Conservation (phyloP, 2,329 filamentous ascomycete genomes). For the Bipolaris bicolor region DNA sequence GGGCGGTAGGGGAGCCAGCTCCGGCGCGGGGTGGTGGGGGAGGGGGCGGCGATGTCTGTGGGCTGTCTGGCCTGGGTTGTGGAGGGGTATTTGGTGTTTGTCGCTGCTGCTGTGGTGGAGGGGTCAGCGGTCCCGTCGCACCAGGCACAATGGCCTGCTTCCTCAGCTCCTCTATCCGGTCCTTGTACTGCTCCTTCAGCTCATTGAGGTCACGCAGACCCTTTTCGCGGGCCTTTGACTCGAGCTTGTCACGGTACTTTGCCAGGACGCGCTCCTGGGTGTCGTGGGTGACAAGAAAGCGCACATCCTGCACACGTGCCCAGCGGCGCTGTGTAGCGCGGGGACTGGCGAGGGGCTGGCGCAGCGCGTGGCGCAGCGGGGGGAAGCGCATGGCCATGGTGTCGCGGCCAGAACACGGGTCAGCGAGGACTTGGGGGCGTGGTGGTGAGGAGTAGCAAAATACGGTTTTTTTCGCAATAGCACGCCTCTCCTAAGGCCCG, state of each 20-base stretch:
- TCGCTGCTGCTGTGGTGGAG: constrained; percentile 1
- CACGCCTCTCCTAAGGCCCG: no score
- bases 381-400: constrained; percentile 34
- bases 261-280: constrained; percentile 72
- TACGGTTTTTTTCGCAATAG: no score
- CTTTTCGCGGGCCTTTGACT: constrained; percentile 76
- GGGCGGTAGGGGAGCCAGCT: constrained; percentile 37
- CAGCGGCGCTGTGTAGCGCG: constrained; percentile 71
- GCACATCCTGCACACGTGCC: constrained; percentile 91
- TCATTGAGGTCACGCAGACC: constrained; percentile 73
- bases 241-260: constrained; percentile 86
- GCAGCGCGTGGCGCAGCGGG: constrained; percentile 39
- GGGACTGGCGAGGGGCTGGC: constrained; percentile 38
- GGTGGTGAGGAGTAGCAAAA: no score
- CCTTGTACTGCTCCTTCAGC: constrained; percentile 81
- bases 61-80: constrained; percentile 20
- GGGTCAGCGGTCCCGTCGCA: constrained; percentile 53
- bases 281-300: constrained; percentile 82
- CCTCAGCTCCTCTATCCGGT: constrained; percentile 77
- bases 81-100: constrained; percentile 23
- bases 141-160: constrained; percentile 67
- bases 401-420: neutral
- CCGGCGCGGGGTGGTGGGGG: constrained; percentile 30
- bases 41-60: constrained; percentile 31
- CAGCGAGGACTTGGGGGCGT: neutral